phyloP scores from a whole-genome alignment of 2,329 filamentous ascomycete genomes.

The Fusarium sp. region DNA sequence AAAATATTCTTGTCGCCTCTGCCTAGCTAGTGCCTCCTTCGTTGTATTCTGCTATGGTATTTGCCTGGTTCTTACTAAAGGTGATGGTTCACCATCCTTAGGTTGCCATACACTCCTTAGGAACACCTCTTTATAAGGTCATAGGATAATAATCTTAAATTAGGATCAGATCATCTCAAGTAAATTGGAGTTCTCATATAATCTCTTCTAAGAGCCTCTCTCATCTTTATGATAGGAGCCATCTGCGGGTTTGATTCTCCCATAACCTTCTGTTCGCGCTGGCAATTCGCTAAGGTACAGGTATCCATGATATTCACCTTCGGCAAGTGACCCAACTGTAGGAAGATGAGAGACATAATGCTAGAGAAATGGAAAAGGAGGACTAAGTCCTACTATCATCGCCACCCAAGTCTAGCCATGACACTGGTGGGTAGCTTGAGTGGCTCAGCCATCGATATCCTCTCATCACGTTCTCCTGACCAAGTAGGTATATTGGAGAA shows the following conservation, averaged over 20 bases:
- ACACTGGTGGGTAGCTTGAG: background rate
- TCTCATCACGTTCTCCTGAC: background rate
- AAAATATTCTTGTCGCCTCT: too few relatives aligned
- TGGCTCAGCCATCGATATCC: background rate
- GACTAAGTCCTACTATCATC: background rate
- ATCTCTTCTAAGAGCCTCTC: background rate
- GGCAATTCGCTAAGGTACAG: too few relatives aligned
- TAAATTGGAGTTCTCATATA: background rate
- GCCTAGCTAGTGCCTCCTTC: too few relatives aligned
- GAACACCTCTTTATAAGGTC: background rate
- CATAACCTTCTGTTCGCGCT: background rate
- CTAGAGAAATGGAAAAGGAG: background rate
- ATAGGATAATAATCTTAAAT: background rate
- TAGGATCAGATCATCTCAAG: background rate
- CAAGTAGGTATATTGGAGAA: background rate
- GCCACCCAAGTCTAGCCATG: background rate
- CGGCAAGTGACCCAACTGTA: background rate
- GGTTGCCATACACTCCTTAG: background rate
- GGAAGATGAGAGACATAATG: background rate
- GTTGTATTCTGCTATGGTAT: too few relatives aligned
- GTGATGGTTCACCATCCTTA: background rate
- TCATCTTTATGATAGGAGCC: background rate
- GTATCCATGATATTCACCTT: too few relatives aligned
- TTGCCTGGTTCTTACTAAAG: too few relatives aligned
- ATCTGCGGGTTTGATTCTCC: background rate